Evolutionary conservation across 805 yeast genomes (phyloP).

Genomic region (Wickerhamomyces canadensis): DNA sequence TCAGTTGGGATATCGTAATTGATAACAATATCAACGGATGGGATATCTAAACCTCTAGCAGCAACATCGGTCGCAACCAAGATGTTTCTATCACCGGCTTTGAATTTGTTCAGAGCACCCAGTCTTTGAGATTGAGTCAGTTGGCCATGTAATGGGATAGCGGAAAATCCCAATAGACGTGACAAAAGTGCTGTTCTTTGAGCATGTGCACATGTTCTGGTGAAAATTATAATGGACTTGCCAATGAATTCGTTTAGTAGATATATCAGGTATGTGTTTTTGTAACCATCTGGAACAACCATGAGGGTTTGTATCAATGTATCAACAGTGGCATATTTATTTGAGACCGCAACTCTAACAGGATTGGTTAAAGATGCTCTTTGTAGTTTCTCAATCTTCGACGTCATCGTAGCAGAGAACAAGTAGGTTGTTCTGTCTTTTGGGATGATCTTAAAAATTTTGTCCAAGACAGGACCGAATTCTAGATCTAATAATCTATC

Average conservation of each 20-base stretch:
- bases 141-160: constrained; percentile 94
- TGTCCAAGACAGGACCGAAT: constrained; percentile 90
- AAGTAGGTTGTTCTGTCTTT: constrained; percentile 76
- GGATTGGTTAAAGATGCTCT: constrained; percentile 88
- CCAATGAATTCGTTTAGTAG: constrained; percentile 79
- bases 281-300: constrained; percentile 88
- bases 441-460: constrained; percentile 80
- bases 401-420: constrained; percentile 96
- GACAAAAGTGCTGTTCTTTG: constrained; percentile 83
- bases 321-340: constrained; percentile 88
- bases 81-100: constrained; percentile 62
- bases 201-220: constrained; percentile 93
- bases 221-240: constrained; percentile 82
- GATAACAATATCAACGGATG: constrained; percentile 69
- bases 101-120: constrained; percentile 76
- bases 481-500: constrained; percentile 94
- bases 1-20: constrained; percentile 81
- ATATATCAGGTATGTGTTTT: constrained; percentile 82
- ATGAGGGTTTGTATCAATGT: constrained; percentile 85
- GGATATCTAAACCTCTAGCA: constrained; percentile 86
- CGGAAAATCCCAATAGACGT: constrained; percentile 76
- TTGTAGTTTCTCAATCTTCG: constrained; percentile 90
- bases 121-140: constrained; percentile 77
- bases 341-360: constrained; percentile 84
- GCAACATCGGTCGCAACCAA: constrained; percentile 83